phyloP scores from a whole-genome alignment of 2,329 filamentous ascomycete genomes.

The Phialophora verrucosa region DNA sequence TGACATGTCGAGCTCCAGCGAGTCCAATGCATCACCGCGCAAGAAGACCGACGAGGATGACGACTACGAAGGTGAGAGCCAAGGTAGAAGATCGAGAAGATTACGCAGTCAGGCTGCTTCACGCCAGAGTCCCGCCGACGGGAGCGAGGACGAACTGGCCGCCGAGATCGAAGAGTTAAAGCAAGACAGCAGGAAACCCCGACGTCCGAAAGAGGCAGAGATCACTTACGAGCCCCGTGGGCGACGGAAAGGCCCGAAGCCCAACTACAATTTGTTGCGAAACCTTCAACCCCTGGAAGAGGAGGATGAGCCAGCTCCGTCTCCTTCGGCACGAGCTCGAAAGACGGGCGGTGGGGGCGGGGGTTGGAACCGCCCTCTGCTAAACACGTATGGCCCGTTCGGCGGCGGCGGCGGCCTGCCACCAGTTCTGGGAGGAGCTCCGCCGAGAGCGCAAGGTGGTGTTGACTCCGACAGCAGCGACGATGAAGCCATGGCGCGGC shows the following conservation, averaged over 20 bases:
- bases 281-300: slow-evolving; percentile 69
- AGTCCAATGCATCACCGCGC: slow-evolving; percentile 51
- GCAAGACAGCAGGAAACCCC: slow-evolving; percentile 50
- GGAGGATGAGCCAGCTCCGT: slow-evolving; percentile 71
- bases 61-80: slow-evolving; percentile 54
- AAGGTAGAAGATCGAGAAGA: slow-evolving; percentile 58
- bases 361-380: slow-evolving; percentile 78
- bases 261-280: slow-evolving; percentile 38
- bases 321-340: slow-evolving; percentile 70
- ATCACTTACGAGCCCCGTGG: slow-evolving; percentile 43
- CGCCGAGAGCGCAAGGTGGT: slow-evolving; percentile 71
- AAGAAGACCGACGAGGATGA: slow-evolving; percentile 51
- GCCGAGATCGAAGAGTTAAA: slow-evolving; percentile 50
- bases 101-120: slow-evolving; percentile 55
- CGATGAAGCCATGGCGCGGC: slow-evolving; percentile 77
- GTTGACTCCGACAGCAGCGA: slow-evolving; percentile 97
- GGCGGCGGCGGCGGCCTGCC: slow-evolving; percentile 78
- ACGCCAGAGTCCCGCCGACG: slow-evolving; percentile 53
- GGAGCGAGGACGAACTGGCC: slow-evolving; percentile 49
- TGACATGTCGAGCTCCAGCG: slow-evolving; percentile 59
- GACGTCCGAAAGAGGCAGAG: slow-evolving; percentile 40
- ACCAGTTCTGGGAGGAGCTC: slow-evolving; percentile 73
- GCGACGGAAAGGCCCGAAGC: slow-evolving; percentile 35
- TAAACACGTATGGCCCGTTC: slow-evolving; percentile 91
- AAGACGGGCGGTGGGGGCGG: slow-evolving; percentile 58